These are phyloP conservation scores for Thinopyrum obtusiflorum DNA, from an alignment of 202 grass and related monocot species.

Conservation along the genomic window DNA sequence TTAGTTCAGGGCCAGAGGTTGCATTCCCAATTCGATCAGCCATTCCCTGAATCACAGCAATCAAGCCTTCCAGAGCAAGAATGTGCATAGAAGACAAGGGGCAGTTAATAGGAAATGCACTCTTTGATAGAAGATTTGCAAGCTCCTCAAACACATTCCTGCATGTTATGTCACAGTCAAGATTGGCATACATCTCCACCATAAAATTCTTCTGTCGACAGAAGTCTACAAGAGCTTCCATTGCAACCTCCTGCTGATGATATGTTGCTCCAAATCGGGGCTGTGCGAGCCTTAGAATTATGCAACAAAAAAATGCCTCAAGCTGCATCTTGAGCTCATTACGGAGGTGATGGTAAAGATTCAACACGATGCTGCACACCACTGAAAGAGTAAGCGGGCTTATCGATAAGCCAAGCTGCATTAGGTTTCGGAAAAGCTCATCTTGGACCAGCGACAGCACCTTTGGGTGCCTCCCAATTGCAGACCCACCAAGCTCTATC, in stretches of 20 bases:
- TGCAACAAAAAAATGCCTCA: constrained; percentile 93
- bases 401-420: constrained; percentile 87
- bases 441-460: constrained; percentile 80
- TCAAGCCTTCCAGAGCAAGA: constrained; percentile 91
- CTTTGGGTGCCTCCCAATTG: constrained; percentile 72
- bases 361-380: constrained; percentile 91
- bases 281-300: constrained; percentile 93
- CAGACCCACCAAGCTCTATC: constrained; percentile 82
- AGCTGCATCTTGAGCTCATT: constrained; percentile 94
- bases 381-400: constrained; percentile 91
- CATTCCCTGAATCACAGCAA: constrained; percentile 96
- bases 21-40: constrained; percentile 75
- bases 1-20: constrained; percentile 54
- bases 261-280: constrained; percentile 84
- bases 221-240: constrained; percentile 98
- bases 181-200: constrained; percentile 98
- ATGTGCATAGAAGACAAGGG: constrained; percentile 98
- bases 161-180: constrained; percentile 96
- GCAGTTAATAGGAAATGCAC: constrained; percentile 96
- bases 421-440: constrained; percentile 92
- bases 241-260: constrained; percentile 93
- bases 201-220: constrained; percentile 90
- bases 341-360: constrained; percentile 92
- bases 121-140: constrained; percentile 87
- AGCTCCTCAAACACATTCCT: constrained; percentile 98